Evolutionary conservation across 495 filamentous ascomycete genomes (phyloP).

Genomic region (Penicillium riverlandense): DNA sequence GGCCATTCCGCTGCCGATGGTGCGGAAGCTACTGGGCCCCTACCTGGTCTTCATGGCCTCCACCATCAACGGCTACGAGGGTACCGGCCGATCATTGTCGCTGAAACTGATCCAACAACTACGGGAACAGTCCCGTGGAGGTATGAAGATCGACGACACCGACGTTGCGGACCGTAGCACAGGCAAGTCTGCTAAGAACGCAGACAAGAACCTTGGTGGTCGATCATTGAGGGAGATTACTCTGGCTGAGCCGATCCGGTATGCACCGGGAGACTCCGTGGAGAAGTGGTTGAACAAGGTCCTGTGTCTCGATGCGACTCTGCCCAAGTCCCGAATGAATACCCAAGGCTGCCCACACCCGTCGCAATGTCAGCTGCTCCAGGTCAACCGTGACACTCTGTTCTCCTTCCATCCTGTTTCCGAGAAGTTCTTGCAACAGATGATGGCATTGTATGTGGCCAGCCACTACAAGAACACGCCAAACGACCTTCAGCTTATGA

Average conservation of each 20-base stretch:
- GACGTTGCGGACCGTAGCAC: constrained; percentile 67
- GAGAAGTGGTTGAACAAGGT: constrained; percentile 96
- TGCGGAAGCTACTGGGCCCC: constrained; percentile 92
- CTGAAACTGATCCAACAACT: constrained; percentile 97
- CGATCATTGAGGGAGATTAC: constrained; percentile 90
- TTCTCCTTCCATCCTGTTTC: constrained; percentile 98
- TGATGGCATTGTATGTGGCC: constrained; percentile 97
- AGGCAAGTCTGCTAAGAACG: constrained; percentile 57
- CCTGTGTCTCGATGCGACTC: constrained; percentile 85
- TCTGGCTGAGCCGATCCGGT: constrained; percentile 88
- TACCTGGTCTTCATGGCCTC: constrained; percentile 99
- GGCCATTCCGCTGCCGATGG: constrained; percentile 88
- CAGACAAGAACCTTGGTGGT: constrained; percentile 55
- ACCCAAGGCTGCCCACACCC: constrained; percentile 84
- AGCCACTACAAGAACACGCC: constrained; percentile 98
- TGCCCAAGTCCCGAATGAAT: constrained; percentile 67
- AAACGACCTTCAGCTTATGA: constrained; percentile 96
- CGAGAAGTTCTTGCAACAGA: constrained; percentile 95
- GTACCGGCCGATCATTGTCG: constrained; percentile 89
- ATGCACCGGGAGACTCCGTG: constrained; percentile 81
- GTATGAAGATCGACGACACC: constrained; percentile 46
- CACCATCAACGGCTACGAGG: constrained; percentile 98
- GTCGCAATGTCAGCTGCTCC: constrained; percentile 79
- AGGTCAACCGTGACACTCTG: constrained; percentile 93
- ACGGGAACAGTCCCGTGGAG: constrained; percentile 77